Evolutionary conservation across 768 basidiomycete genomes (phyloP), one percentile per base, ranked within the genome.

Genomic region (Naematelia aurantialba): DNA sequence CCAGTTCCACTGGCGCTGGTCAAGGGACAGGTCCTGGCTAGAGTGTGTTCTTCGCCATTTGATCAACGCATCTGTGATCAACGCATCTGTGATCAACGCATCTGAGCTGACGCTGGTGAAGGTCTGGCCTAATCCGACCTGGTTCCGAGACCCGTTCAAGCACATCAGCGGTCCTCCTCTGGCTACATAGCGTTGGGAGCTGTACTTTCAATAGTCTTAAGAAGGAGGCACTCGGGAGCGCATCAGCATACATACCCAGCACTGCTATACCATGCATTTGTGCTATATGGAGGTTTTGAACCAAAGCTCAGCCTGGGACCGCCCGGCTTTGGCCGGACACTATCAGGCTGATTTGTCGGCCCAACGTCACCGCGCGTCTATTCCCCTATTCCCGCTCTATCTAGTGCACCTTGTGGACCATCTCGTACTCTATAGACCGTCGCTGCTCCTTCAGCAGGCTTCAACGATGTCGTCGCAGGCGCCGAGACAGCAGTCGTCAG

Each of bases 1-100:
- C 94, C 94, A 22, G 86, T 98, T 2, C 85, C 94, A 25, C 42
- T 76, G 1, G 68, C 66, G 21, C 64, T 67, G 54, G 58, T 72
- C 51, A 75, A 75, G 61, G 75, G 72, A 8, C 73, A 75, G 59
- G 70, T 70, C 2, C 45, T 76, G 52, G 74, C 74, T 17, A 68
- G 71, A 61, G 74, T 75, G 56, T 61, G 72, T 19, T 39, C n/a
- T n/a, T n/a, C n/a, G n/a, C n/a, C n/a, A n/a, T n/a, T n/a, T n/a
- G n/a, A n/a, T n/a, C n/a, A n/a, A n/a, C n/a, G n/a, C n/a, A n/a
- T n/a, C n/a, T n/a, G n/a, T n/a, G n/a, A n/a, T n/a, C n/a, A n/a
- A n/a, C n/a, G n/a, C n/a, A n/a, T n/a, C n/a, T n/a, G n/a, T n/a
- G n/a, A n/a, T n/a, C n/a, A n/a, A n/a, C n/a, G n/a, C n/a, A n/a